Conservation (phyloP, 2,329 filamentous ascomycete genomes). For the Pseudogymnoascus sp. region DNA sequence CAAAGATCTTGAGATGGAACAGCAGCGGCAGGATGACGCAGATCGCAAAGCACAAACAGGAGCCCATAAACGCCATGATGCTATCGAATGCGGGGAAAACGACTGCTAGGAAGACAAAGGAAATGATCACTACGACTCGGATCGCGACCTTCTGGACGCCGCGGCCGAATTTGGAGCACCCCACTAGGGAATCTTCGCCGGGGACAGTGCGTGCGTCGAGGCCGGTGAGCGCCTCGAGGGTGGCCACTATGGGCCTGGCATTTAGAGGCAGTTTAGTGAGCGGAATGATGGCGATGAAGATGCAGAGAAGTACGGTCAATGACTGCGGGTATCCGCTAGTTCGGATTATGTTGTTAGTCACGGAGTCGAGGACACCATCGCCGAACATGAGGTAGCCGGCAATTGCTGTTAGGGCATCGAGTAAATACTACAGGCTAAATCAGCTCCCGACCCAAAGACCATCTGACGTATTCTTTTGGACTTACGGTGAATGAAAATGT, state of each 20-base stretch:
- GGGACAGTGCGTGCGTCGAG: conserved; percentile 43
- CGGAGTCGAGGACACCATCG: conserved; percentile 76
- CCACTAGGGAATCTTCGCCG: conserved; percentile 42
- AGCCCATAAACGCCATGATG: conserved; percentile 74
- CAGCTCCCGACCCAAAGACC: not conserved
- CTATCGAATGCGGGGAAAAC: conserved; percentile 62
- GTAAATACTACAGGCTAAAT: conserved; percentile 51
- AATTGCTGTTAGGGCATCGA: conserved; percentile 77
- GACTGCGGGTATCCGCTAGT: conserved; percentile 66
- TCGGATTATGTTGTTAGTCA: conserved; percentile 82
- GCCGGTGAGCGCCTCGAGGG: conserved; percentile 72
- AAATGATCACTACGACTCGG: conserved; percentile 59
- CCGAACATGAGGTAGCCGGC: conserved; percentile 93
- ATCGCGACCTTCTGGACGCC: conserved; percentile 54
- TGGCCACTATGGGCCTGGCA: conserved; percentile 80
- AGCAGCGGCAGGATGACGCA: conserved; percentile 84
- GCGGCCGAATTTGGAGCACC: conserved; percentile 51
- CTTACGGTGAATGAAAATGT: conserved; percentile 81
- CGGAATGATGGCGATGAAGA: conserved; percentile 87
- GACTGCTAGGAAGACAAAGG: conserved; percentile 71
- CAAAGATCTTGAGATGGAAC: conserved; percentile 88
- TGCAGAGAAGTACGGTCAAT: conserved; percentile 71
- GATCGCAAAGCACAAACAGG: conserved; percentile 85
- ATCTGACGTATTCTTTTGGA: conserved; percentile 13
- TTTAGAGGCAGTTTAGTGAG: conserved; percentile 93